phyloP scores from a whole-genome alignment of 2,329 filamentous ascomycete species.

The Penicillium vulpinum region DNA sequence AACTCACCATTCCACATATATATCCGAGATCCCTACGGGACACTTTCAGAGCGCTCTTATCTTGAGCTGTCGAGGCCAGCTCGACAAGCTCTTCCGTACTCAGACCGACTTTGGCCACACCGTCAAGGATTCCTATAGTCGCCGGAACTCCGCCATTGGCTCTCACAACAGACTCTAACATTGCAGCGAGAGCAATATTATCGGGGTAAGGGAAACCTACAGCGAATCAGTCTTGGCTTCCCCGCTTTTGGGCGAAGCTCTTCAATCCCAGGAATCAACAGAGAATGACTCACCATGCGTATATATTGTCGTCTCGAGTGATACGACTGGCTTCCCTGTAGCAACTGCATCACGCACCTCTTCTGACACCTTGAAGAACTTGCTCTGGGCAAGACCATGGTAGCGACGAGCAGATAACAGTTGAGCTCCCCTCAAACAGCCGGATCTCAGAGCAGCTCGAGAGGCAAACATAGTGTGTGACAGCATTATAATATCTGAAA shows the following conservation, averaged over 20 bases:
- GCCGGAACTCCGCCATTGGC: conserved; percentile 80
- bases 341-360: conserved; percentile 78
- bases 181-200: conserved; percentile 72
- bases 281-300: conserved; percentile 69
- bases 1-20: conserved; percentile 70
- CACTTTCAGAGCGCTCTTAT: conserved; percentile 72
- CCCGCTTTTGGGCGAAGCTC: background rate
- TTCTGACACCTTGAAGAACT: conserved; percentile 70
- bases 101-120: conserved; percentile 78
- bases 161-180: conserved; percentile 79
- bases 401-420: conserved; percentile 23
- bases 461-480: conserved; percentile 21
- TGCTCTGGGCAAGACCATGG: conserved; percentile 38
- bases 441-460: conserved; percentile 25
- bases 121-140: conserved; percentile 84
- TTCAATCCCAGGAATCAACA: background rate
- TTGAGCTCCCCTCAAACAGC: conserved; percentile 16
- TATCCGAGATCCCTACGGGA: conserved; percentile 85
- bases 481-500: background rate
- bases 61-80: conserved; percentile 65
- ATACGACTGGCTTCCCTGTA: conserved; percentile 78
- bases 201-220: conserved; percentile 69
- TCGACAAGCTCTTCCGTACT: conserved; percentile 68
- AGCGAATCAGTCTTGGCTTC: conserved; percentile 8
- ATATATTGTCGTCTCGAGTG: conserved; percentile 94